Evolutionary conservation across 75 land plant genomes (phyloP), one percentile per base, ranked within the genome.

Genomic region (Azolla pinnata): DNA sequence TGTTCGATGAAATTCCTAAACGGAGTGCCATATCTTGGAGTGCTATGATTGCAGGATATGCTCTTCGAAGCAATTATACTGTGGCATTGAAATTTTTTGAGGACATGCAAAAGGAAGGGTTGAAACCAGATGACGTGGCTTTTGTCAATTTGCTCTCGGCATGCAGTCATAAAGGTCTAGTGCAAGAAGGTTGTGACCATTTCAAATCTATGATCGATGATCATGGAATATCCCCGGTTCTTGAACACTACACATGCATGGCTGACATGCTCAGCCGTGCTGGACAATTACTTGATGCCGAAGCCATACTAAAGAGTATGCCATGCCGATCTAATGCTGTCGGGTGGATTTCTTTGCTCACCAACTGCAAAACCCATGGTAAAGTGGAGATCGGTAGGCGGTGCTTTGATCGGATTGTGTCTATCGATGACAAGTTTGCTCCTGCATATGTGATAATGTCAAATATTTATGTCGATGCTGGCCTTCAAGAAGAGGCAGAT

Each of bases 1-100:
- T 80, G 56, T 80, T 76, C 54, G 64, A 63, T 18, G 59, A 63
- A 20, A 63, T 62, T 48, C 75, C 67, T 5, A 32, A 52, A 18
- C 50, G 44, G 18, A 54, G 57, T 34, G 32, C 33, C 19, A 58
- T 63, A 29, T 64, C 67, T 34, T 68, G 71, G 71, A 68, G 29
- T 38, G 26, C 68, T n/a, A 68, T 68, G 71, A 62, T 68, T 52
- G 30, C 55, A 18, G 71, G 57, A 28, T 53, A 51, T 68, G 71
- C 67, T 12, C 71, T 59, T 47, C 45, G 53, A 30, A 67, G 71
- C 10, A 20, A 65, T 21, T 51, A 31, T 2, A 20, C 51, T 31
- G 56, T 34, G 30, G 71, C 47, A 23, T 35, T 51, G 12, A 9
- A 68, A 33, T 2, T 49, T 29, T 51, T 35, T 63, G 28, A 62